Base-by-base conservation (phyloP, 2,329 filamentous ascomycete genomes). In the Neopestalotiopsis clavispora region DNA sequence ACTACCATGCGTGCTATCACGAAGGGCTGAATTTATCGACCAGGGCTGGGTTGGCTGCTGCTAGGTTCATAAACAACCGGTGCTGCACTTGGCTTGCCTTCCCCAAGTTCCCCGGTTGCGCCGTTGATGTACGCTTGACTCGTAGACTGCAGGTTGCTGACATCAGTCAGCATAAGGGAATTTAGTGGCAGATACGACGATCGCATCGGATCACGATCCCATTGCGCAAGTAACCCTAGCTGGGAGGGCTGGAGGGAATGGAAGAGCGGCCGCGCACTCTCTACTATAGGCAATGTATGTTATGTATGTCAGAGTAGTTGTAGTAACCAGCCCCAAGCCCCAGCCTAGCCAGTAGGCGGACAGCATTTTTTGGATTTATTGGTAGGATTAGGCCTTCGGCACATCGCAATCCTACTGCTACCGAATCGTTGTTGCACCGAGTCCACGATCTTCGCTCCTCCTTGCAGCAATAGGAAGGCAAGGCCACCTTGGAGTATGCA, bases 151-250 rank as follows among this genome's bases (percentile, higher is more conserved):
- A 62, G 59, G 59, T 20, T 62, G 59, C 59, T 38, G 59, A 42
- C 59, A 62, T 62, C 59, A 62, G 23, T 40, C 40, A 52, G 62
- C 62, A 65, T 65, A 20, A 65, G 40, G 40, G 40, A 40, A 65
- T 65, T 52, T 65, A 65, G 34, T 63, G 23, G 57, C 23, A 30
- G 32, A 63, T 34, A 63, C 60, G 23, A 63, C 62, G 40, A 49
- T 49, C n/a, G 20, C 30, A 34, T 42, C 42, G 62, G 32, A 52
- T 23, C 62, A 49, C 42, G 42, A 65, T 49, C 40, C 30, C 23
- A 32, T n/a, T 38, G 34, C 34, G 59, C 62, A n/a, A 28, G 13
- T 65, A 14, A 9, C 10, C 12, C 34, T 10, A 38, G 34, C 6
- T 38, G 34, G 34, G 10, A 10, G 34, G 34, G 10, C 6, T 38